Percentiles rank a stretch among this genome's conserved stretches.
phyloP scores from a whole-genome alignment of 2,329 filamentous ascomycete genomes.

The Aspergillus tubingensis region DNA sequence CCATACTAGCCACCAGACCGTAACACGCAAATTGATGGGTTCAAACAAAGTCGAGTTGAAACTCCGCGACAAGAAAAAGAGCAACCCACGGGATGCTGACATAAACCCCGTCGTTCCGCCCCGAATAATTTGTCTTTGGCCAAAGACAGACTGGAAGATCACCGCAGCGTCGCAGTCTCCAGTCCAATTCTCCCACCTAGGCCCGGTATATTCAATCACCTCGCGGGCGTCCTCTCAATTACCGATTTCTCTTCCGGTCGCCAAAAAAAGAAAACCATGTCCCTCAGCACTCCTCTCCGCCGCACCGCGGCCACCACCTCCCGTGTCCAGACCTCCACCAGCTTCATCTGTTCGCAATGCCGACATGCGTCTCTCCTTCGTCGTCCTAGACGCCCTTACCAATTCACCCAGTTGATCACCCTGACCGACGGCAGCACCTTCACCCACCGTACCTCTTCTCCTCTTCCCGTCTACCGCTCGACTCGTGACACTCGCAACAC shows the following conservation, averaged over 20 bases:
- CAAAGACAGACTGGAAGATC: constrained; percentile 20
- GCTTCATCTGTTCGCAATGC: constrained; percentile 60
- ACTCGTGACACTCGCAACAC: constrained; percentile 88
- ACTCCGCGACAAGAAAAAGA: background rate
- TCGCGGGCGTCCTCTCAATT: background rate
- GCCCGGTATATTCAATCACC: background rate
- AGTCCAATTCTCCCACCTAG: constrained; percentile 11
- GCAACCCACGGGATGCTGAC: constrained; percentile 17
- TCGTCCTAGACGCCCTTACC: constrained; percentile 89
- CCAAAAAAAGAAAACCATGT: constrained; percentile 28
- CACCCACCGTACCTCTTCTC: constrained; percentile 53
- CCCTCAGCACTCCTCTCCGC: constrained; percentile 40
- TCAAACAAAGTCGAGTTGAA: background rate
- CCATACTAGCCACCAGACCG: background rate
- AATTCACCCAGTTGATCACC: constrained; percentile 94
- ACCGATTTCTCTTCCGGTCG: background rate
- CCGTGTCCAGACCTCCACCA: constrained; percentile 31
- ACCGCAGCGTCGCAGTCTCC: background rate
- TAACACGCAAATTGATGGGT: background rate
- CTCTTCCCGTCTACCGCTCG: constrained; percentile 59
- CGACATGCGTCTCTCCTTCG: constrained; percentile 82
- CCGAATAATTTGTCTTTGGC: constrained; percentile 32
- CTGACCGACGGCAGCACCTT: constrained; percentile 88
- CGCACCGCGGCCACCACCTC: constrained; percentile 34
- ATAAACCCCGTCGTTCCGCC: constrained; percentile 29